phyloP scores from a whole-genome alignment of 2,329 filamentous ascomycete genomes.

The Ceratocystis huliohia region DNA sequence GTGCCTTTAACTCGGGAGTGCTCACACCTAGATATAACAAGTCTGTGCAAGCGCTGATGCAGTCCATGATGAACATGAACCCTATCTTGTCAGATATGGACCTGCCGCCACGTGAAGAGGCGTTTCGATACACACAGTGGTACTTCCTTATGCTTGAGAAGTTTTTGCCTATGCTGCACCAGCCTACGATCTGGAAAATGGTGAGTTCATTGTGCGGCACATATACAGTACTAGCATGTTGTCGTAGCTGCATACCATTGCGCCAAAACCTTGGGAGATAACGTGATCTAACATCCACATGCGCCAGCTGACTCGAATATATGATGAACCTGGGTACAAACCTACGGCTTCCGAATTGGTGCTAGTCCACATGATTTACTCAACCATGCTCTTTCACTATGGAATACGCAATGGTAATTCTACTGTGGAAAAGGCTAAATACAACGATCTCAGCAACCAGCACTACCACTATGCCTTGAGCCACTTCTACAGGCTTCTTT shows the following conservation, averaged over 20 bases:
- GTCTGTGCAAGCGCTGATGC: constrained; percentile 57
- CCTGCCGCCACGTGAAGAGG: constrained; percentile 51
- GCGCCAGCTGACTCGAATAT: constrained; percentile 47
- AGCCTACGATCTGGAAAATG: constrained; percentile 56
- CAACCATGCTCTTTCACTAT: constrained; percentile 65
- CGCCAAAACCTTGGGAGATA: neutral
- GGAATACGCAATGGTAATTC: constrained; percentile 54
- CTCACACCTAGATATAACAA: constrained; percentile 48
- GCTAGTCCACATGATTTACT: constrained; percentile 66
- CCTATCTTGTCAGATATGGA: constrained; percentile 42
- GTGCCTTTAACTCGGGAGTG: constrained; percentile 20
- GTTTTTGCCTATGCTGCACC: constrained; percentile 66
- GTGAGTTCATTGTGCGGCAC: constrained; percentile 32
- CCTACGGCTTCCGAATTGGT: constrained; percentile 53
- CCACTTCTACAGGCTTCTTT: constrained; percentile 52
- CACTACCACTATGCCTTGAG: constrained; percentile 67
- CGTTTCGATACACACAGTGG: constrained; percentile 58
- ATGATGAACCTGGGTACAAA: constrained; percentile 53
- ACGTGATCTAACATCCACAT: neutral
- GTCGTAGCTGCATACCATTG: neutral
- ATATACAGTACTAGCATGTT: too few species aligned
- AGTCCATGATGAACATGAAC: constrained; percentile 50
- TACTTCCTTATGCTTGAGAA: constrained; percentile 61
- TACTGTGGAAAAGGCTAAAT: constrained; percentile 38
- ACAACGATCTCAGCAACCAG: constrained; percentile 55